Percentiles rank a stretch among this genome's conserved stretches.
Evolutionary conservation across 768 basidiomycete genomes (phyloP).

Genomic region (Psilocybe tampanensis): DNA sequence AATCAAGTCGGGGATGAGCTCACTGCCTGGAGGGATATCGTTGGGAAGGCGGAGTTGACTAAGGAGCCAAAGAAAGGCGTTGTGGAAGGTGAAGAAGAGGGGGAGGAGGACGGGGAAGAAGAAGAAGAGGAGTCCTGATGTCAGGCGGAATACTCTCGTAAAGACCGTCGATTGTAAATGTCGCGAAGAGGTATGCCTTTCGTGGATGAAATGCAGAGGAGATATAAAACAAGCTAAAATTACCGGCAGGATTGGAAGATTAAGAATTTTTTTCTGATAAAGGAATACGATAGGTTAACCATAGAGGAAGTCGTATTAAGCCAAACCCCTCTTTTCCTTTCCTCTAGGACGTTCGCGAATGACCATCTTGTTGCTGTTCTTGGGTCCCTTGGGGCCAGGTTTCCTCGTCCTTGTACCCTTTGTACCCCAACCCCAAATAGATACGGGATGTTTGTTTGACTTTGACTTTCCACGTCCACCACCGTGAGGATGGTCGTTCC

Average conservation of each 20-base stretch:
- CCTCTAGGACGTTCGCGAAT: slow-evolving; percentile 84
- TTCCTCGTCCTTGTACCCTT: slow-evolving; percentile 93
- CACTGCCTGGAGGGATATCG: slow-evolving; percentile 74
- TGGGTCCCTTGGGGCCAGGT: slow-evolving; percentile 88
- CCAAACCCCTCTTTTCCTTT: slow-evolving; percentile 48
- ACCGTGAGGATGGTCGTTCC: slow-evolving; percentile 92
- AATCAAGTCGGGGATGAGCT: slow-evolving; percentile 64
- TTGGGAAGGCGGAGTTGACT: slow-evolving; percentile 62
- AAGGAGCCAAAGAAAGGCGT: slow-evolving; percentile 57
- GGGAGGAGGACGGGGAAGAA: slow-evolving; percentile 23
- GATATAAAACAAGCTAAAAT: not conserved
- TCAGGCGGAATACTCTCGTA: not conserved
- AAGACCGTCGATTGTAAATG: not conserved
- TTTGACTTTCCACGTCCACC: slow-evolving; percentile 98
- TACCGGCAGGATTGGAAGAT: slow-evolving; percentile 2
- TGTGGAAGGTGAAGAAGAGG: slow-evolving; percentile 42
- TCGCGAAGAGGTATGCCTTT: not conserved
- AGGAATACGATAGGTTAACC: slow-evolving; percentile 10
- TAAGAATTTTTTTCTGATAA: slow-evolving; percentile 8
- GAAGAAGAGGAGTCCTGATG: slow-evolving; percentile 14
- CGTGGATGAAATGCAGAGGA: not conserved
- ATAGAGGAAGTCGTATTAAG: slow-evolving; percentile 22
- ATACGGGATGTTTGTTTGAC: slow-evolving; percentile 92
- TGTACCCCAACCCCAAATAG: slow-evolving; percentile 90
- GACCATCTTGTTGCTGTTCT: slow-evolving; percentile 90